These are phyloP conservation scores for Penicillium italicum DNA, from an alignment of 2,329 filamentous ascomycete species.

Conservation along the genomic window DNA sequence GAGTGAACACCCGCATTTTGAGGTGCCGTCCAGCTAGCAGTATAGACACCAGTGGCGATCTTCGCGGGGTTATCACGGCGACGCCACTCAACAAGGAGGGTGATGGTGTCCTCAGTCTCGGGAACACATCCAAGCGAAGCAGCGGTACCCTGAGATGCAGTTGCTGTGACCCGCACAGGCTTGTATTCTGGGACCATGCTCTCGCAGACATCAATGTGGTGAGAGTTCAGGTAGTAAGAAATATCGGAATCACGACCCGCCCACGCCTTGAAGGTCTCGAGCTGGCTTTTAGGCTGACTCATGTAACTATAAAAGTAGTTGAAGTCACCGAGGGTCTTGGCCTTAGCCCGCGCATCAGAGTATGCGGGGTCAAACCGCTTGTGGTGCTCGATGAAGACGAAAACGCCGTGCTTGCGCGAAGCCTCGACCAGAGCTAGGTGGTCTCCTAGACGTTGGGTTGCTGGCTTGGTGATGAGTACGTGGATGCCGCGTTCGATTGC, in stretches of 20 bases:
- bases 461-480: slow-evolving; percentile 91
- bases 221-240: slow-evolving; percentile 91
- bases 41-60: slow-evolving; percentile 83
- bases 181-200: slow-evolving; percentile 82
- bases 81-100: slow-evolving; percentile 82
- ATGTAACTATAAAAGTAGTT: slow-evolving; percentile 99
- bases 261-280: slow-evolving; percentile 94
- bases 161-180: slow-evolving; percentile 75
- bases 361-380: slow-evolving; percentile 95
- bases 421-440: slow-evolving; percentile 73
- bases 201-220: slow-evolving; percentile 90
- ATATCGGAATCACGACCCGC: slow-evolving; percentile 90
- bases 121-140: slow-evolving; percentile 72
- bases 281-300: slow-evolving; percentile 85
- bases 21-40: slow-evolving; percentile 90
- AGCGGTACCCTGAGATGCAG: slow-evolving; percentile 75
- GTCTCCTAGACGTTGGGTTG: slow-evolving; percentile 76
- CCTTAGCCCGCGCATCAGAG: slow-evolving; percentile 76
- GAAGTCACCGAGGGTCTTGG: slow-evolving; percentile 79
- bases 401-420: slow-evolving; percentile 70
- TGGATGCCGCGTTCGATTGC: slow-evolving; percentile 85
- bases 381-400: slow-evolving; percentile 93
- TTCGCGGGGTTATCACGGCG: slow-evolving; percentile 66
- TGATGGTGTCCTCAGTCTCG: slow-evolving; percentile 89
- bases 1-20: slow-evolving; percentile 92